Evolutionary conservation across 2,329 filamentous ascomycete species (phyloP).

Genomic region (Colletotrichum tropicale): DNA sequence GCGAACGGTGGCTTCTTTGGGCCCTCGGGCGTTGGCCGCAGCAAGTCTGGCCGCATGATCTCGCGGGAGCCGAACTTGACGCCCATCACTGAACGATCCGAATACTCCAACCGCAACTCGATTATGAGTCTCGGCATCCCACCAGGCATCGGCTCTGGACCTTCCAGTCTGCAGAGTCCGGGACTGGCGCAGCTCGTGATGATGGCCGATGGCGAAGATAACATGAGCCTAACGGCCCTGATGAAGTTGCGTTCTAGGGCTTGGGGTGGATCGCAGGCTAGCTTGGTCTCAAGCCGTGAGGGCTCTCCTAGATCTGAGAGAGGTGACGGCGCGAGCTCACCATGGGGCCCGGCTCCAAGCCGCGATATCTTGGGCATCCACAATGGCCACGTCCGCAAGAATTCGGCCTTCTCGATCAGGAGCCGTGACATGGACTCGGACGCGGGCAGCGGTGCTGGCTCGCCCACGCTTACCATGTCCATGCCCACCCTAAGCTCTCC

Average conservation of each 20-base stretch:
- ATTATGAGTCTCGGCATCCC: slow-evolving; percentile 75
- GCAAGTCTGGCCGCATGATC: slow-evolving; percentile 73
- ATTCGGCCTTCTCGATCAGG: slow-evolving; percentile 53
- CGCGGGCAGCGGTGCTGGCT: slow-evolving; percentile 48
- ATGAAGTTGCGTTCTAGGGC: slow-evolving; percentile 75
- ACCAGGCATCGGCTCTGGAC: slow-evolving; percentile 38
- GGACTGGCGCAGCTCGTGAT: slow-evolving; percentile 79
- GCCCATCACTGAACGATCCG: slow-evolving; percentile 93
- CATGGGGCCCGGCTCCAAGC: slow-evolving; percentile 32
- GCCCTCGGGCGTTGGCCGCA: slow-evolving; percentile 71
- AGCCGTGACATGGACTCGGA: slow-evolving; percentile 56
- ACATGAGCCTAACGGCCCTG: slow-evolving; percentile 76
- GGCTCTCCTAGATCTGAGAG: slow-evolving; percentile 56
- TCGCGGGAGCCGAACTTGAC: slow-evolving; percentile 91
- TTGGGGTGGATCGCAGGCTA: slow-evolving; percentile 82
- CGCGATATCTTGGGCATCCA: slow-evolving; percentile 16
- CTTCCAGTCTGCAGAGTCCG: slow-evolving; percentile 68
- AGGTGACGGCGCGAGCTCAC: slow-evolving; percentile 51
- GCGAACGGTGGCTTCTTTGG: slow-evolving; percentile 91
- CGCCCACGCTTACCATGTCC: slow-evolving; percentile 54
- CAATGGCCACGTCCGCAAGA: slow-evolving; percentile 47
- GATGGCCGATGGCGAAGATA: slow-evolving; percentile 62
- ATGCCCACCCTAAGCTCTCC: slow-evolving; percentile 33
- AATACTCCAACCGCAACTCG: slow-evolving; percentile 94
- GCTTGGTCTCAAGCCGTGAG: slow-evolving; percentile 61